Base-by-base conservation (phyloP, 2,329 filamentous ascomycete genomes). In the Chrysoporthe austroafricana region DNA sequence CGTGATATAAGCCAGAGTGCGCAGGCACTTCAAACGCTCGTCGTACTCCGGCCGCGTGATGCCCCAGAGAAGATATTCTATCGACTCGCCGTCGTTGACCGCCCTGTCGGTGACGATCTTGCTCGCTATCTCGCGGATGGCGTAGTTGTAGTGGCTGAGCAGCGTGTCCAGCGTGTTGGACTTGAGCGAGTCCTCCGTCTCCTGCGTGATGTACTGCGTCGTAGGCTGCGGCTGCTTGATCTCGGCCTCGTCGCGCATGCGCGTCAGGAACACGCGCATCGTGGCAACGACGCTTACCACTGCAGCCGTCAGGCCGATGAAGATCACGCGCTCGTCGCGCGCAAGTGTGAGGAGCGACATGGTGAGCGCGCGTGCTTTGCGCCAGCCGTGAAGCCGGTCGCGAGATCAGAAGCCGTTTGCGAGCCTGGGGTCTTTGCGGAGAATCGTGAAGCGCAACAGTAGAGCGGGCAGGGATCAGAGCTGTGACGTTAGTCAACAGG, bases 121-220 rank as follows among this genome's bases (percentile, higher is more conserved):
- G 70, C 84, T 83, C 13, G 89, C 87, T 66, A 91, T 90, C 69
- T 92, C 89, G 71, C 89, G 84, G 70, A 94, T 90, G 26, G 90
- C 86, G 73, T 87, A 90, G 77, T 90, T 95, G 69, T 90, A 90
- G 76, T 91, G 91, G 63, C 85, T 82, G 14, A 91, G 81, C 4
- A 94, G 83, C 71, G 88, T 90, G 63, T 88, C 82, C 11, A 94
- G 81, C 0, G 91, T 94, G 54, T 85, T 82, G 13, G 88, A 75
- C 67, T 88, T 86, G 54, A 94, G 82, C 2, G 90, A 86, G 74
- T 93, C 90, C 74, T 94, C 91, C 2, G 90, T 92, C 34, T 91
- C 88, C 76, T 93, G 89, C 16, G 88, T 91, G 71, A 93, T 91
- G 76, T 92, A 91, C 72, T 90, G 87, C 62, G 90, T 87, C 75